Base-by-base conservation (phyloP, 805 yeast genomes). In the Wilhelminamyces savonicus region DNA sequence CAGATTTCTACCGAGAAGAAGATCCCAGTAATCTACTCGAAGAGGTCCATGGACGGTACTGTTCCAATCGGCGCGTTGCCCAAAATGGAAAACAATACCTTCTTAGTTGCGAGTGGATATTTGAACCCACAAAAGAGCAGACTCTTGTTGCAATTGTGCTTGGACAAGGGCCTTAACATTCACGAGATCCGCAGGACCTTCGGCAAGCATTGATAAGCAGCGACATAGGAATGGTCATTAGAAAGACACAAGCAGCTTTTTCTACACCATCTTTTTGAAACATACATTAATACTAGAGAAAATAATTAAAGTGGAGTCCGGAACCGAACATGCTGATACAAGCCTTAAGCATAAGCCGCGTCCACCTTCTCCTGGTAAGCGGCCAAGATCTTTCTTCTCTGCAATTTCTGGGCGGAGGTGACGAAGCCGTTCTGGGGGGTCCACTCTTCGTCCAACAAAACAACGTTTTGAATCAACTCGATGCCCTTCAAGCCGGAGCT, bases 381-480 rank as follows among this genome's bases (percentile, higher is more conserved):
- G 19, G 69, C 74, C 44, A 85, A 63, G 51, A 92, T 92, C 68
- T 82, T 82, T 69, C 74, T 83, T 69, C 98, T 82, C 69, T 90
- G 96, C 50, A 92, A 72, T 64, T 92, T 92, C 62, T 88, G 97
- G 16, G 98, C 98, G 35, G 94, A 78, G 11, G 97, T 87, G 34
- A 90, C 94, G 43, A 66, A 85, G 1, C 96, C 97, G 52, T 77
- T 84, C 59, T 86, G 92, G 24, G 98, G 97, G 23, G 97, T 92
- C 97, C 98, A 92, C 66, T 92, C 98, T 30, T 78, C 90, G 41
- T 84, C 88, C 34, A 78, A 70, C 36, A 92, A 56, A 10, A 82
- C 86, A 37, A 82, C 69, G 43, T 88, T 94, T 41, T 75, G 76
- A 34, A 92, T 53, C 41, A 90, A 66, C 62, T 92, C 97, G 43